Evolutionary conservation across 352 stramenopile genomes (phyloP).

Genomic region (Phytophthora tentaculata): DNA sequence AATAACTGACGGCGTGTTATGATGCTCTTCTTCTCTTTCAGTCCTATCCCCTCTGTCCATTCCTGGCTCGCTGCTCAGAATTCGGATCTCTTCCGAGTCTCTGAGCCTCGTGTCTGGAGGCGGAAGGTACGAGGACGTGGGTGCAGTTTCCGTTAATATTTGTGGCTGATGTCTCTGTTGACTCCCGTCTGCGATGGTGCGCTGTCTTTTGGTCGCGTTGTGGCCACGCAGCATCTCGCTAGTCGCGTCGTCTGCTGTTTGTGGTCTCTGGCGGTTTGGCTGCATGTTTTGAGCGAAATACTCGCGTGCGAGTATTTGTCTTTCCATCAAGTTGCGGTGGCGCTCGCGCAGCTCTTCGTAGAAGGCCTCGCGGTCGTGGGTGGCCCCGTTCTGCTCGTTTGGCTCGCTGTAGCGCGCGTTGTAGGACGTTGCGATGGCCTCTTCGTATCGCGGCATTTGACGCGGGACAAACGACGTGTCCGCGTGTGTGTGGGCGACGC

Average conservation of each 20-base stretch:
- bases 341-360: conserved; percentile 31
- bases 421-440: conserved; percentile 1
- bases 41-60: too few species aligned
- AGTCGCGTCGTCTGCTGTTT: neutral
- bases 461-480: neutral
- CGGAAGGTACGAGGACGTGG: neutral
- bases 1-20: conserved; percentile 7
- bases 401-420: conserved; percentile 2
- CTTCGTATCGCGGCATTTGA: conserved; percentile 14
- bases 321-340: conserved; percentile 28
- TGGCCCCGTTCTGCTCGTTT: neutral
- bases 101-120: neutral
- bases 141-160: neutral
- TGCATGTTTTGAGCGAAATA: conserved; percentile 13
- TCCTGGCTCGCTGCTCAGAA: too few species aligned
- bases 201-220: conserved; percentile 9
- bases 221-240: neutral
- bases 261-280: neutral
- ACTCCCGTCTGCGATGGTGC: neutral
- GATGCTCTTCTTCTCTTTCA: neutral
- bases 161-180: neutral
- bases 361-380: conserved; percentile 16
- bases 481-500: neutral
- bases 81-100: too few species aligned
- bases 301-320: conserved; percentile 19